Evolutionary conservation across 768 basidiomycete species (phyloP).

Genomic region (Lentinula edodes): DNA sequence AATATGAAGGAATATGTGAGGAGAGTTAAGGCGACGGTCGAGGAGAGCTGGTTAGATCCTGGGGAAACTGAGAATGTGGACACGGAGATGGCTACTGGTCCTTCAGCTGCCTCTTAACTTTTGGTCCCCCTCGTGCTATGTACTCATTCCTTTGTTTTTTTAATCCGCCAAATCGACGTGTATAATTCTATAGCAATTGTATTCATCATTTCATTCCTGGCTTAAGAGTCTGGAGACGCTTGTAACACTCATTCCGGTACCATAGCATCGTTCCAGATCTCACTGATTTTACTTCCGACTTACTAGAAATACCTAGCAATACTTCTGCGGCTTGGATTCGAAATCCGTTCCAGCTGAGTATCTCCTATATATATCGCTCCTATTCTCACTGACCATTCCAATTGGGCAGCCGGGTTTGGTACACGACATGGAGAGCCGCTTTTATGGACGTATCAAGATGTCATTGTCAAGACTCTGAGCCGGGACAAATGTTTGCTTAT

Average conservation of each 20-base stretch:
- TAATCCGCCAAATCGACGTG: neutral
- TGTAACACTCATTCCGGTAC: neutral
- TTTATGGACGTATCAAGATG: too few species aligned
- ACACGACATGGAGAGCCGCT: too few species aligned
- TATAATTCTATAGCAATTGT: neutral
- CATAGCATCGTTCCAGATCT: neutral
- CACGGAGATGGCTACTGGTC: neutral
- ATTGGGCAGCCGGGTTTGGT: too few species aligned
- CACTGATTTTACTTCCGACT: too few species aligned
- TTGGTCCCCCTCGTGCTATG: neutral
- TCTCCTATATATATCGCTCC: too few species aligned
- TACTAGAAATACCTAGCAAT: too few species aligned
- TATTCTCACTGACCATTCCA: too few species aligned
- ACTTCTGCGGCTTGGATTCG: too few species aligned
- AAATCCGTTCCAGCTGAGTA: too few species aligned
- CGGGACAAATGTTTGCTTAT: too few species aligned
- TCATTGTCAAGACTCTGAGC: too few species aligned
- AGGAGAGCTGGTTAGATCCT: conserved; percentile 93
- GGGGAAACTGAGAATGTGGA: conserved; percentile 44
- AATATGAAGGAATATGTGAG: conserved; percentile 99
- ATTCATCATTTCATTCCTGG: neutral
- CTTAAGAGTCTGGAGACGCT: neutral
- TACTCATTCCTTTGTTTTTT: neutral
- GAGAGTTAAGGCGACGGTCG: conserved; percentile 88
- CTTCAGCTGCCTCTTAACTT: neutral